Evolutionary conservation across 768 basidiomycete species (phyloP).

Genomic region (Leccinum uliginosum): DNA sequence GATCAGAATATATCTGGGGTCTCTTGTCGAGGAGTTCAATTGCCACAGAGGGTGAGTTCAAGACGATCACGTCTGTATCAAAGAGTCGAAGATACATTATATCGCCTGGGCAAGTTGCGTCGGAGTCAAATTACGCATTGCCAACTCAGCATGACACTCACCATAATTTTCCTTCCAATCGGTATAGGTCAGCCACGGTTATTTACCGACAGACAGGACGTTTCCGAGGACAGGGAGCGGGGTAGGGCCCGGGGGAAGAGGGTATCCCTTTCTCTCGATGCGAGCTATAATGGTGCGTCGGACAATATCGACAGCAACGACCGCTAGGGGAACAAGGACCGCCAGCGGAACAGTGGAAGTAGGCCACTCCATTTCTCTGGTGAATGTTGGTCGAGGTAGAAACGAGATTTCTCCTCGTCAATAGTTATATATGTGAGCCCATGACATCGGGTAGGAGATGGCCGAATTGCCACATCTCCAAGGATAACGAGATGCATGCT

Average conservation of each 20-base stretch:
- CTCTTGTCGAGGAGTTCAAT: background rate
- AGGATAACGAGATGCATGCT: too few relatives aligned
- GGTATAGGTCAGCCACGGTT: background rate
- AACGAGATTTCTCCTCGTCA: background rate
- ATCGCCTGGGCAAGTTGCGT: background rate
- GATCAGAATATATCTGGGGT: conserved; percentile 3
- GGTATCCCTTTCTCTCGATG: background rate
- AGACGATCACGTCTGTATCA: background rate
- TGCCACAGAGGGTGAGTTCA: background rate
- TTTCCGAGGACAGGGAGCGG: background rate
- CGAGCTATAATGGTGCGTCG: background rate
- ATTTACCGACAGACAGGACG: background rate
- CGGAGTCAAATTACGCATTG: background rate
- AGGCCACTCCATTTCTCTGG: background rate
- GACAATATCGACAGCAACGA: background rate
- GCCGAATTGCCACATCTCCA: too few relatives aligned
- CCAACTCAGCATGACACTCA: background rate
- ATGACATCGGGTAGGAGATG: too few relatives aligned
- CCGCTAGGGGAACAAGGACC: background rate
- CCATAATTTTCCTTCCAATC: background rate
- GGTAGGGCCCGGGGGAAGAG: background rate
- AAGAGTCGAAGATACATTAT: background rate
- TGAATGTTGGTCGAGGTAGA: background rate
- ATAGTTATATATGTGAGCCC: background rate
- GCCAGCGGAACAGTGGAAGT: background rate